These are phyloP conservation scores for Paramecium biaurelia DNA, from an alignment of 73 alveolate genomes.

Conservation along the genomic window DNA sequence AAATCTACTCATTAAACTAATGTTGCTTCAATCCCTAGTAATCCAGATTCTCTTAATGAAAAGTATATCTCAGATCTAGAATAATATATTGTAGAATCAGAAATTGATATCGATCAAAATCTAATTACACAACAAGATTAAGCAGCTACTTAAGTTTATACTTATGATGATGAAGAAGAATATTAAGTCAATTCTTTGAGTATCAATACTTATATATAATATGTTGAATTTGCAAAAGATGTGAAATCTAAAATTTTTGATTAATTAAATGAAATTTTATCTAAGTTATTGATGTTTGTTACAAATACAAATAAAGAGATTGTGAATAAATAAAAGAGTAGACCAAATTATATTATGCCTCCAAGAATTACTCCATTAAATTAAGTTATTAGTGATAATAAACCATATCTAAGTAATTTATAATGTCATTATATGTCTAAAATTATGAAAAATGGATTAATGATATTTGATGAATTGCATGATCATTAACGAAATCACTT, in stretches of 20 bases:
- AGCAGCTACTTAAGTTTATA: slow-evolving; percentile 25
- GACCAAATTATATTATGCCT: neutral
- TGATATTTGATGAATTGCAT: slow-evolving; percentile 45
- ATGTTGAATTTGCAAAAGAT: slow-evolving; percentile 25
- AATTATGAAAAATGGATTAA: neutral
- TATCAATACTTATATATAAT: neutral
- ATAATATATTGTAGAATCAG: neutral
- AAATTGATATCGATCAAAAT: neutral
- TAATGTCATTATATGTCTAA: slow-evolving; percentile 37
- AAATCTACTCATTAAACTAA: neutral
- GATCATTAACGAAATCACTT: slow-evolving; percentile 15
- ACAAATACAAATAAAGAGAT: neutral
- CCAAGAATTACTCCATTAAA: neutral
- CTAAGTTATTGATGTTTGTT: neutral
- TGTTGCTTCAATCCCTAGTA: neutral
- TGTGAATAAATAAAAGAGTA: neutral
- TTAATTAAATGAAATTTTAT: neutral
- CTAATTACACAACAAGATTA: neutral
- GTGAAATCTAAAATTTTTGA: neutral
- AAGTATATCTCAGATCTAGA: neutral
- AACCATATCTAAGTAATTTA: slow-evolving; percentile 1
- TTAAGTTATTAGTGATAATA: neutral
- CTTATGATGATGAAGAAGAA: slow-evolving; percentile 45
- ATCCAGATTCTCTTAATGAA: neutral
- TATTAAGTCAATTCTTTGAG: neutral